These are phyloP conservation scores for Botryococcus braunii DNA, from an alignment of 163 green algal genomes.

Conservation along the genomic window DNA sequence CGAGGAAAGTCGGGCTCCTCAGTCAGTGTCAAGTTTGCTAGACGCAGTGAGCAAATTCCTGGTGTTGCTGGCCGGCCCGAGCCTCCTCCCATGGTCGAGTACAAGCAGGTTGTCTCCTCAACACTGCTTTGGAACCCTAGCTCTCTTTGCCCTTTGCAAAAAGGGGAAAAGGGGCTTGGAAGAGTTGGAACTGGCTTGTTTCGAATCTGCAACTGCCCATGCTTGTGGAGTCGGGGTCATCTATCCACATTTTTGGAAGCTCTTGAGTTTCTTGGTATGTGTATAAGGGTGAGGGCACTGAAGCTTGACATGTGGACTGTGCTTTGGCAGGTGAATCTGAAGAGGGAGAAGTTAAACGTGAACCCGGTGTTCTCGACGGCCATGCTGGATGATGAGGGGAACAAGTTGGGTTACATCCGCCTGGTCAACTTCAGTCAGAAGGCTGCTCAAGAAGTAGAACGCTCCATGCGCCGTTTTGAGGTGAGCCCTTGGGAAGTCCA, in stretches of 20 bases:
- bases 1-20: conserved; percentile 35
- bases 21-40: conserved; percentile 19
- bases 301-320: too few species aligned
- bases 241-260: too few species aligned
- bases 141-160: background rate
- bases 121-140: too few species aligned
- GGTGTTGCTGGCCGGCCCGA: conserved; percentile 54
- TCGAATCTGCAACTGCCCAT: too few species aligned
- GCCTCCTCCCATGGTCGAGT: conserved; percentile 21
- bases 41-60: conserved; percentile 47
- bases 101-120: conserved; percentile 12
- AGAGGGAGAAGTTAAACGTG: conserved; percentile 62
- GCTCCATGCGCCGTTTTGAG: conserved; percentile 64
- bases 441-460: conserved; percentile 60
- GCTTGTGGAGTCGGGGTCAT: too few species aligned
- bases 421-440: conserved; percentile 79
- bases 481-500: conserved; percentile 12
- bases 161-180: too few species aligned
- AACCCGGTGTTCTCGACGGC: conserved; percentile 63
- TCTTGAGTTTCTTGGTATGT: too few species aligned
- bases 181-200: too few species aligned
- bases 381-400: conserved; percentile 29
- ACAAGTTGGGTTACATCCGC: conserved; percentile 69
- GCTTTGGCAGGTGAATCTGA: conserved; percentile 48
- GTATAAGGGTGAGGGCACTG: too few species aligned